Conservation (phyloP, 2,329 filamentous ascomycete species). For the Knufia fluminis region DNA sequence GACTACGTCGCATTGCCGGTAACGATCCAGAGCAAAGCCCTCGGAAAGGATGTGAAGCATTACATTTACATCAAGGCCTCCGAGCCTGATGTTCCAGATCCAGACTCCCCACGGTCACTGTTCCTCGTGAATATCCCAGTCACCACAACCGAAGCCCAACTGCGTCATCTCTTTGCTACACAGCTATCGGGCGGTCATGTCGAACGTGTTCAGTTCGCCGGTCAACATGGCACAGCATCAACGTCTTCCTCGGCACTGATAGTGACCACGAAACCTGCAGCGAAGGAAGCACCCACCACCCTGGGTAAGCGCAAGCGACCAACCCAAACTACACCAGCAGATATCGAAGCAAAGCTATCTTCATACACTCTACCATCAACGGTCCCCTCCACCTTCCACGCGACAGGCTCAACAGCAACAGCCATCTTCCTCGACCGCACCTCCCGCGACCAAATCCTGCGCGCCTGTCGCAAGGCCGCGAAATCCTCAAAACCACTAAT, state of each 20-base stretch:
- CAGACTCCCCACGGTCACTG: slow-evolving; percentile 66
- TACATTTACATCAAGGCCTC: slow-evolving; percentile 82
- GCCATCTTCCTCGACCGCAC: slow-evolving; percentile 75
- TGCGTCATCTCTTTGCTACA: slow-evolving; percentile 64
- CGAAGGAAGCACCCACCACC: slow-evolving; percentile 11
- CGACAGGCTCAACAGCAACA: slow-evolving; percentile 69
- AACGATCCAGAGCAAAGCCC: slow-evolving; percentile 55
- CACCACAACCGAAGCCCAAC: slow-evolving; percentile 68
- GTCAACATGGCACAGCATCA: slow-evolving; percentile 18
- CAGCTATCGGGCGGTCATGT: slow-evolving; percentile 71
- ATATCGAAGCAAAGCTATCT: slow-evolving; percentile 47
- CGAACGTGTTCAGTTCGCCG: slow-evolving; percentile 62
- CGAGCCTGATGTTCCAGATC: slow-evolving; percentile 65
- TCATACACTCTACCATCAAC: slow-evolving; percentile 55
- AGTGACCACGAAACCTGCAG: slow-evolving; percentile 11
- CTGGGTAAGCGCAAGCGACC: slow-evolving; percentile 49
- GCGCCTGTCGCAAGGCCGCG: slow-evolving; percentile 57
- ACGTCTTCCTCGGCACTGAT: slow-evolving; percentile 21
- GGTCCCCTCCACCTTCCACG: slow-evolving; percentile 63
- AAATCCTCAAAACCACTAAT: slow-evolving; percentile 46
- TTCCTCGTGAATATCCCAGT: slow-evolving; percentile 86
- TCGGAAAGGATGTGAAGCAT: slow-evolving; percentile 57
- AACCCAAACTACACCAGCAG: slow-evolving; percentile 31
- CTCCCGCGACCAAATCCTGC: slow-evolving; percentile 67
- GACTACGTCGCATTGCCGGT: slow-evolving; percentile 64